Evolutionary conservation across 2,329 filamentous ascomycete species (phyloP), one percentile per base, ranked within the genome.

Genomic region (Colletotrichum sp.): DNA sequence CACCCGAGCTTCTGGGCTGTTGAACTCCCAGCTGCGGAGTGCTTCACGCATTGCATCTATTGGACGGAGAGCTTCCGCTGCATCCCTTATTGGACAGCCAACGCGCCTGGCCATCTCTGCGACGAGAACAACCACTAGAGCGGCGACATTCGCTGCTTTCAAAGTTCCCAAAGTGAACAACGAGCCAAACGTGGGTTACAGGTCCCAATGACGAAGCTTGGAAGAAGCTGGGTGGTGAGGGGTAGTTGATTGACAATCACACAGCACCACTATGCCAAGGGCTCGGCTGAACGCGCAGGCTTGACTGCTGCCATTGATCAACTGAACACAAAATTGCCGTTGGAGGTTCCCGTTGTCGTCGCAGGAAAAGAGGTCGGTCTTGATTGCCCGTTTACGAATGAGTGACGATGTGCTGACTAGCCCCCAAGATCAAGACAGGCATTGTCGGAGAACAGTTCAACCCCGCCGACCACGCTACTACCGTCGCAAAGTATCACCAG

Each of bases 201-300:
- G 55, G 76, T 69, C 49, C 9, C 15, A 39, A 8, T 22, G 72
- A 71, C 66, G 59, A 39, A 39, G 44, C 70, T 59, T 29, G 6
- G 25, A 34, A 52, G 30, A 29, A 27, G 69, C 32, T 9, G n/a
- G n/a, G 22, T 25, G 12, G 29, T 22, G 55, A 66, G 32, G 49
- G 27, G 32, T 44, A 25, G 49, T 39, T 57, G 61, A 85, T 95
- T 89, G 63, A 57, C 62, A 39, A 63, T 76, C 66, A 39, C 16
- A 72, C 80, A 98, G 96, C 94, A 98, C 88, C 94, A 96, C 86
- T 99, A 98, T 84, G 90, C 90, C 78, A 97, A 97, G 85, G 95
- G 93, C 76, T 97, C 96, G 2, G 86, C 92, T 29, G 95, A 98
- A 83, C 91, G 96, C 77, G 90, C 93, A 80, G 93, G 92, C 78